Conservation (phyloP, 495 filamentous ascomycete genomes). For the Pseudomonodictys pantanalensis region DNA sequence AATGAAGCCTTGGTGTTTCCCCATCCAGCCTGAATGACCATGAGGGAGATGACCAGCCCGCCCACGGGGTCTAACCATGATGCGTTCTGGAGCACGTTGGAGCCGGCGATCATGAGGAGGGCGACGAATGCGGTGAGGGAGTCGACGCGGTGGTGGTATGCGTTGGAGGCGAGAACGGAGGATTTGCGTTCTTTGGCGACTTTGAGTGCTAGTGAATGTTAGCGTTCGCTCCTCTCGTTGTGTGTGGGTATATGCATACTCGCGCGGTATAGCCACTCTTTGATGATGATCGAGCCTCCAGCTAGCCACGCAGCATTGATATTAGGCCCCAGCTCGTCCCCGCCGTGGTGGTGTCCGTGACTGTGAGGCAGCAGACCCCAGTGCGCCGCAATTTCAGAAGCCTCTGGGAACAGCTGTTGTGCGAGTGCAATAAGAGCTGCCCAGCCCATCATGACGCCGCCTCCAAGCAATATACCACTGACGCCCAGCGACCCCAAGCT, state of each 20-base stretch:
- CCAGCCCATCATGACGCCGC: slow-evolving; percentile 86
- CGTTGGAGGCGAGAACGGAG: slow-evolving; percentile 94
- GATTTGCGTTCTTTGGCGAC: slow-evolving; percentile 91
- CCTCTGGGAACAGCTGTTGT: slow-evolving; percentile 75
- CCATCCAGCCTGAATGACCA: slow-evolving; percentile 90
- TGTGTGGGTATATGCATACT: slow-evolving; percentile 61
- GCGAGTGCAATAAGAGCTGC: slow-evolving; percentile 71
- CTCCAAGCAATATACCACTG: slow-evolving; percentile 79
- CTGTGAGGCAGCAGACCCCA: slow-evolving; percentile 61
- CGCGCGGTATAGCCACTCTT: slow-evolving; percentile 95
- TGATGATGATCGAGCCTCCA: slow-evolving; percentile 82
- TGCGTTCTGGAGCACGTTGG: slow-evolving; percentile 78
- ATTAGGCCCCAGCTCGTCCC: slow-evolving; percentile 65
- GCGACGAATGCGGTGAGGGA: slow-evolving; percentile 92
- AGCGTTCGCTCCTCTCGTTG: slow-evolving; percentile 15
- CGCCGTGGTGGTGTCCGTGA: slow-evolving; percentile 55
- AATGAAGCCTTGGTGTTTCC: slow-evolving; percentile 78
- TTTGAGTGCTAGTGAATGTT: slow-evolving; percentile 68
- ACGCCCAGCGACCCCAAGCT: slow-evolving; percentile 91
- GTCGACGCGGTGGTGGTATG: slow-evolving; percentile 93
- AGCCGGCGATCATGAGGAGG: slow-evolving; percentile 78
- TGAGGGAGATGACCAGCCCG: slow-evolving; percentile 80
- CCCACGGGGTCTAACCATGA: slow-evolving; percentile 95
- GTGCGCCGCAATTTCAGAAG: slow-evolving; percentile 58
- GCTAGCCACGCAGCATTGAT: slow-evolving; percentile 94